Percentiles rank a stretch among this genome's conserved stretches.
Evolutionary conservation across 192 early-diverging fungal genomes (phyloP).

Genomic region (Dimargaris cristalligena): DNA sequence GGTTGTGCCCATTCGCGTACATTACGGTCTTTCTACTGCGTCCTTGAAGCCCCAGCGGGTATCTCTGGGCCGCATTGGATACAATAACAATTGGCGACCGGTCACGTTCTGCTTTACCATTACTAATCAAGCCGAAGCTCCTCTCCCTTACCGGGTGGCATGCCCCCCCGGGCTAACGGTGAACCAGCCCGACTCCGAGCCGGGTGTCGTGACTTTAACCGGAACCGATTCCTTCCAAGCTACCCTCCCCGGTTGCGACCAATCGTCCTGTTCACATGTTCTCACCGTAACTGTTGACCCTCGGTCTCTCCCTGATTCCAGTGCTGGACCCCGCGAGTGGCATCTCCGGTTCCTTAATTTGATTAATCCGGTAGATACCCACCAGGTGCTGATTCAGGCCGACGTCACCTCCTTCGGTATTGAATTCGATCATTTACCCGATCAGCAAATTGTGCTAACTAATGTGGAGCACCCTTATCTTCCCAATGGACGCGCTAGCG

Average conservation of each 20-base stretch:
- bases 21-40: not conserved
- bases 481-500: not conserved
- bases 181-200: no score
- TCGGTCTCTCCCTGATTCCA: not conserved
- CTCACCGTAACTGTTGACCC: not conserved
- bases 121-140: not conserved
- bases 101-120: not conserved
- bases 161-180: not conserved
- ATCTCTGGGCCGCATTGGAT: not conserved
- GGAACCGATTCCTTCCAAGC: no score
- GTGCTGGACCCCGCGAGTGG: not conserved
- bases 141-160: not conserved
- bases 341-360: not conserved
- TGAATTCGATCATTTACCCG: not conserved
- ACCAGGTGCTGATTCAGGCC: not conserved
- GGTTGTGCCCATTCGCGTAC: not conserved
- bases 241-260: no score
- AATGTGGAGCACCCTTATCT: not conserved
- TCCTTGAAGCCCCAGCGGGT: not conserved
- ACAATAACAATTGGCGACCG: not conserved
- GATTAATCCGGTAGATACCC: not conserved
- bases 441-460: not conserved
- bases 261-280: no score
- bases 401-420: not conserved
- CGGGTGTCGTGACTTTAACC: no score